Evolutionary conservation across 148 eudicot species (phyloP).

Genomic region (Simmondsia chinensis): DNA sequence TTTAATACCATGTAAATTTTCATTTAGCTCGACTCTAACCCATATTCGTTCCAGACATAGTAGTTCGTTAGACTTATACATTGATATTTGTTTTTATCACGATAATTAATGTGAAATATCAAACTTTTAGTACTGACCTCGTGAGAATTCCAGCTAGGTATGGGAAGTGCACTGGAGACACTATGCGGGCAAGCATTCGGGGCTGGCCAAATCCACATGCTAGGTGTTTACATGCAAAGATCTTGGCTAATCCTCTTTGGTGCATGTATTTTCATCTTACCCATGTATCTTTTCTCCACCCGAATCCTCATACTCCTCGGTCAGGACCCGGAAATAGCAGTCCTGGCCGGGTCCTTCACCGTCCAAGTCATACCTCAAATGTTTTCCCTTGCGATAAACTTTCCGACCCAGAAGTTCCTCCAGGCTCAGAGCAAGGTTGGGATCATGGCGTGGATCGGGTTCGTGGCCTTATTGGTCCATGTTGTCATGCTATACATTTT

Average conservation of each 20-base stretch:
- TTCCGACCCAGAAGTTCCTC: constrained; percentile 81
- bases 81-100: constrained; percentile 3
- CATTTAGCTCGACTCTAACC: no score
- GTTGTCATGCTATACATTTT: constrained; percentile 43
- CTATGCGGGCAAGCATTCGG: constrained; percentile 94
- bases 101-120: not conserved
- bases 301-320: constrained; percentile 62
- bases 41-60: no score
- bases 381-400: constrained; percentile 84
- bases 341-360: constrained; percentile 61
- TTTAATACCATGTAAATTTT: no score
- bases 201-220: constrained; percentile 78
- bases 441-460: constrained; percentile 71
- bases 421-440: constrained; percentile 82
- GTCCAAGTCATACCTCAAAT: constrained; percentile 73
- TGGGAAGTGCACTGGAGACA: constrained; percentile 95
- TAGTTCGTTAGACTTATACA: no score
- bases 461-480: constrained; percentile 54
- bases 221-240: constrained; percentile 91
- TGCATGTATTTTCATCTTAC: constrained; percentile 47
- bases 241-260: constrained; percentile 70
- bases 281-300: constrained; percentile 64
- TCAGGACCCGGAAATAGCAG: constrained; percentile 64
- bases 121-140: not conserved
- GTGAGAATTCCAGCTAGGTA: constrained; percentile 71